These are phyloP conservation scores for Ochetophila trinervis DNA, from an alignment of 306 rosid species.

Conservation along the genomic window DNA sequence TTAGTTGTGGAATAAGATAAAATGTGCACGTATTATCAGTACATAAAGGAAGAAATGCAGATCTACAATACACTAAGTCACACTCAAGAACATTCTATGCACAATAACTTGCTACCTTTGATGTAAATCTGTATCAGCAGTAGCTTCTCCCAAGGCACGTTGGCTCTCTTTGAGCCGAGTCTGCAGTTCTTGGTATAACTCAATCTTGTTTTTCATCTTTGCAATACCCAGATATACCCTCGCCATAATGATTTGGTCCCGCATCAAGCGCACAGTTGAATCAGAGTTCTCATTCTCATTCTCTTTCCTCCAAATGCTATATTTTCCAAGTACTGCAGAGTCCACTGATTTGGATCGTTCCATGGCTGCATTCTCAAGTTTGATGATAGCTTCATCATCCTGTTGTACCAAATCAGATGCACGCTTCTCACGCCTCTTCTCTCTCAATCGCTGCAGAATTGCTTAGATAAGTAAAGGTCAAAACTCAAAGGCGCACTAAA, in stretches of 20 bases:
- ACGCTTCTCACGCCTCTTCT: constrained; percentile 64
- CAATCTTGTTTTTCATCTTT: constrained; percentile 54
- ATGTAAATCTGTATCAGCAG: constrained; percentile 63
- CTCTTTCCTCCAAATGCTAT: constrained; percentile 95
- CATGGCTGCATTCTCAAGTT: constrained; percentile 85
- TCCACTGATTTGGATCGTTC: constrained; percentile 80
- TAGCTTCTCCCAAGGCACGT: constrained; percentile 71
- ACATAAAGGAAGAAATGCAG: constrained; percentile 7
- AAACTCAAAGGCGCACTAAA: constrained; percentile 4
- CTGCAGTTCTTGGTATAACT: constrained; percentile 56
- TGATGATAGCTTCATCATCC: constrained; percentile 56
- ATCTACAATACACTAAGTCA: constrained; percentile 6
- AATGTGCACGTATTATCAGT: constrained; percentile 9
- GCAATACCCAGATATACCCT: constrained; percentile 82
- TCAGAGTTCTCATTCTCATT: constrained; percentile 67
- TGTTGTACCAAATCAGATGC: constrained; percentile 61
- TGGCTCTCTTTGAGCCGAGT: constrained; percentile 57
- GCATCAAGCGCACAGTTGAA: constrained; percentile 74
- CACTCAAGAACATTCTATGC: constrained; percentile 13
- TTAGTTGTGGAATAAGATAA: constrained; percentile 24
- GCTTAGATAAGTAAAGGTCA: constrained; percentile 17
- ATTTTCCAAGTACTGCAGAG: constrained; percentile 76
- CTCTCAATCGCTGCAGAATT: constrained; percentile 69
- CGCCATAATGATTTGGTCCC: constrained; percentile 93
- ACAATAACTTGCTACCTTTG: constrained; percentile 47